Evolutionary conservation across 345 rosid species (phyloP).

Genomic region (Syzygium oleosum): DNA sequence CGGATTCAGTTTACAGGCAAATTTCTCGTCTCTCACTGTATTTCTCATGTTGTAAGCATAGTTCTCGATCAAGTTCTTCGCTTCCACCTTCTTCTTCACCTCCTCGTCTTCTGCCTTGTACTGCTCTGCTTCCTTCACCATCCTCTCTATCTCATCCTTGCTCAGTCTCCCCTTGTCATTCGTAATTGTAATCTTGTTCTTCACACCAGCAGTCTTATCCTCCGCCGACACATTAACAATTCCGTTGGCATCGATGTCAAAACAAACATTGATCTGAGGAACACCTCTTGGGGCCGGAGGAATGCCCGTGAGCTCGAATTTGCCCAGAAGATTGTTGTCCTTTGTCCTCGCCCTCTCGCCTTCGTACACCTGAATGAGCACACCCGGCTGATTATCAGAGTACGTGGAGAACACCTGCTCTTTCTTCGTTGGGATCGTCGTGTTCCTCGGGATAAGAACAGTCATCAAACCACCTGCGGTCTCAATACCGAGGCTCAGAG

Average conservation of each 20-base stretch:
- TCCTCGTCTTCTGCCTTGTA: conserved; percentile 12
- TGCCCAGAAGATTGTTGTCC: neutral
- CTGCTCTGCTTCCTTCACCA: conserved; percentile 9
- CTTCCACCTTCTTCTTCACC: conserved; percentile 16
- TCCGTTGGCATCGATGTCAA: neutral
- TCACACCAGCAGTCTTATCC: neutral
- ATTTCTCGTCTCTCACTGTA: conserved; percentile 5
- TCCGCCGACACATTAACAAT: neutral
- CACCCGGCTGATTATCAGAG: neutral
- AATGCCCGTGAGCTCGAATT: neutral
- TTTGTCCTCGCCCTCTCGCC: neutral
- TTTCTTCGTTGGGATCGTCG: conserved; percentile 12
- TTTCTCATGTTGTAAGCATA: conserved; percentile 14
- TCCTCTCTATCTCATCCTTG: conserved; percentile 7
- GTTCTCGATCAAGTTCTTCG: conserved; percentile 9
- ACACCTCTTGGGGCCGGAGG: neutral
- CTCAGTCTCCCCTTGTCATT: neutral
- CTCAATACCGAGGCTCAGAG: conserved; percentile 11
- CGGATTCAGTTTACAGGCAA: conserved; percentile 1
- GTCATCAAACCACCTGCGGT: conserved; percentile 15
- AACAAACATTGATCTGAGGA: neutral
- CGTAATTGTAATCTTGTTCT: neutral
- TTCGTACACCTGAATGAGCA: neutral
- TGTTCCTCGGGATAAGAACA: conserved; percentile 10
- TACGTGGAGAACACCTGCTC: conserved; percentile 2